Evolutionary conservation across 75 land plant species (phyloP), one percentile per base, ranked within the genome.

Genomic region (Sequoiadendron giganteum): DNA sequence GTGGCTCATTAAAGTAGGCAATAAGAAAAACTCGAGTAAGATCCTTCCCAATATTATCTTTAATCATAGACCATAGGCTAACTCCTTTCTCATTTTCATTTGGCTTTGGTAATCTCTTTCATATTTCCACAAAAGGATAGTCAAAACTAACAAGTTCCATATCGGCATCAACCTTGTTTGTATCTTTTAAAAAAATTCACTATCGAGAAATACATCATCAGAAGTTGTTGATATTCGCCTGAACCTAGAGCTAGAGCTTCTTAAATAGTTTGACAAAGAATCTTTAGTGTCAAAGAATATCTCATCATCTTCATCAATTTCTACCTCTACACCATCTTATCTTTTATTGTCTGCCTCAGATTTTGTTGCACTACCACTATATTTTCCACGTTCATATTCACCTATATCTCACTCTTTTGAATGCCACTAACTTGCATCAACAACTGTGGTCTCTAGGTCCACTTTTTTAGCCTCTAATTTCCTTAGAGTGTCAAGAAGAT

Each of bases 31-130:
- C 98, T 92, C 93, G 94, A 3, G 99, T 95, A 38, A 98, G 94
- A 89, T 98, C 99, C 89, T 96, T 98, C 72, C 98, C 99, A 89
- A 98, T 96, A 86, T 96, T 98, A 77, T 96, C 99, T 88, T 98
- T 98, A 70, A 98, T 98, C 93, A 98, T 94, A 58, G 97, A 93
- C 99, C 98, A 98, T 56, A 96, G 93, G 86, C 98, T 98, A 21
- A 93, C 94, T 80, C 96, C 94, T 88, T 93, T 97, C 86, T 96
- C 98, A 84, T 95, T 94, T 84, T 96, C 96, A 88, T 95, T 88
- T 15, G 99, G 97, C n/a, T 97, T 97, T 82, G 99, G 99, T 81
- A 97, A 87, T 75, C 90, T 91, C 84, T 93, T 94, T 19, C 97
- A 90, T 58, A 96, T 91, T 89, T 88, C 89, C 54, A 95, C 95